Percentiles rank a stretch among this genome's conserved stretches.
Conservation (phyloP, 768 basidiomycete species). For the Mycena metata region DNA sequence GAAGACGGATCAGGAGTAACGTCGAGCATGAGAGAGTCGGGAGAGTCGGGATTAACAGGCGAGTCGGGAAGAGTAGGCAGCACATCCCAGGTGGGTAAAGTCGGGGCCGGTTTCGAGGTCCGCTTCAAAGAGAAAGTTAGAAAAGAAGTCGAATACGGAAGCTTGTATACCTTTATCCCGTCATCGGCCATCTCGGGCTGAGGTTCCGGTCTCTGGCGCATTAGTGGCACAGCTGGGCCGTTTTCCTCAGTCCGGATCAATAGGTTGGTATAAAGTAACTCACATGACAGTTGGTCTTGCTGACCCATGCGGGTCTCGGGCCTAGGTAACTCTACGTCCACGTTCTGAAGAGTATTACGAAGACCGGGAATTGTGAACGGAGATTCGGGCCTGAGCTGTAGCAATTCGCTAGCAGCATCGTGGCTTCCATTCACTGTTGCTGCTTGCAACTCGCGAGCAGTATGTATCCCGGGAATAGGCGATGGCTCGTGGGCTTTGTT, state of each 20-base stretch:
- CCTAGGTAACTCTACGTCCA: background rate
- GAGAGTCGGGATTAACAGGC: background rate
- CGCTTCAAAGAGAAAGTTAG: background rate
- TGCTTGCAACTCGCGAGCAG: background rate
- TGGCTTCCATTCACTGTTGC: background rate
- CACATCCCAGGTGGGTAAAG: slow-evolving; percentile 31
- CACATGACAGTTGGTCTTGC: background rate
- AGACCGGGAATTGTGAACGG: slow-evolving; percentile 1
- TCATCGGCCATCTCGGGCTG: background rate
- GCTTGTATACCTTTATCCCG: background rate
- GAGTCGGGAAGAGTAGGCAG: slow-evolving; percentile 9
- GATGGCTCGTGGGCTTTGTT: background rate
- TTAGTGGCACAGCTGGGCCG: slow-evolving; percentile 14
- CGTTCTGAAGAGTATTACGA: background rate
- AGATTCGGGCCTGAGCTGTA: background rate
- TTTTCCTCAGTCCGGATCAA: slow-evolving; percentile 12
- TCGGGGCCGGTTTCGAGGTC: background rate
- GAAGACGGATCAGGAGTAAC: slow-evolving; percentile 4
- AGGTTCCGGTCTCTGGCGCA: background rate
- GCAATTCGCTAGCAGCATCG: background rate
- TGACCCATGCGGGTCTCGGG: background rate
- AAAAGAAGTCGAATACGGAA: background rate
- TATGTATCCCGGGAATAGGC: slow-evolving; percentile 24
- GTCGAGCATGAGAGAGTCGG: background rate
- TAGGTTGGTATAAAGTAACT: background rate